These are phyloP conservation scores for Ascochyta lentis DNA, from an alignment of 2,329 filamentous ascomycete genomes.

Conservation along the genomic window DNA sequence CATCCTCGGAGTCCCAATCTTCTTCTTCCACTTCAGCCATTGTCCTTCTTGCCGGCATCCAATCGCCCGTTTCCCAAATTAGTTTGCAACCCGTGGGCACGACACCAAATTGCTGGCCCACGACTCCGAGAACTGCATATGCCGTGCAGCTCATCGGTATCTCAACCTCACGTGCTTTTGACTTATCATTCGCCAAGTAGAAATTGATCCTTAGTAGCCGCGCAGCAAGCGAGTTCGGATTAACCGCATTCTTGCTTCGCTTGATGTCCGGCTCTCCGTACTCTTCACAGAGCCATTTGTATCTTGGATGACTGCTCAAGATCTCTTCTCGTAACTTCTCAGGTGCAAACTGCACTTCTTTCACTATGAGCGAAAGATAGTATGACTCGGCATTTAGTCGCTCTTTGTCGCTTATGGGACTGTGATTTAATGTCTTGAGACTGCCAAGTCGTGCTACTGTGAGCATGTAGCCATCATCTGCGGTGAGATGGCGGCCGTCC, in stretches of 20 bases:
- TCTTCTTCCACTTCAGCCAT: conserved; percentile 64
- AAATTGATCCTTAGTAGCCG: conserved; percentile 71
- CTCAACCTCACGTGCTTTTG: conserved; percentile 46
- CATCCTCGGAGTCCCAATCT: conserved; percentile 54
- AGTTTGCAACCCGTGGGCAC: conserved; percentile 70
- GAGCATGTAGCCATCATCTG: conserved; percentile 89
- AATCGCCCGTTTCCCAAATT: conserved; percentile 90
- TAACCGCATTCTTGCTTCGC: conserved; percentile 56
- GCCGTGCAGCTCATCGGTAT: conserved; percentile 80
- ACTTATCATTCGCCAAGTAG: conserved; percentile 39
- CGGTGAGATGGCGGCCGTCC: conserved; percentile 54
- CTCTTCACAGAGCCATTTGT: conserved; percentile 72
- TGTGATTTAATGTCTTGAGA: conserved; percentile 76
- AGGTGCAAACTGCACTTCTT: conserved; percentile 70
- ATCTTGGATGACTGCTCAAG: conserved; percentile 72
- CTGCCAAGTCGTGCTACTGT: conserved; percentile 75
- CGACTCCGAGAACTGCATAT: conserved; percentile 81
- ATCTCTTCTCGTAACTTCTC: conserved; percentile 62
- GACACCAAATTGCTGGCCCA: conserved; percentile 72
- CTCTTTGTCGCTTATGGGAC: conserved; percentile 71
- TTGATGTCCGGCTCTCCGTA: conserved; percentile 75
- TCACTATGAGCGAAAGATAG: conserved; percentile 84
- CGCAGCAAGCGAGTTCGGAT: conserved; percentile 83
- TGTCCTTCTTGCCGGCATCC: conserved; percentile 73
- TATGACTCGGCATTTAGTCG: conserved; percentile 90